These are phyloP conservation scores for Dioscorea alata DNA, from an alignment of 106 monocot genomes.

Conservation along the genomic window DNA sequence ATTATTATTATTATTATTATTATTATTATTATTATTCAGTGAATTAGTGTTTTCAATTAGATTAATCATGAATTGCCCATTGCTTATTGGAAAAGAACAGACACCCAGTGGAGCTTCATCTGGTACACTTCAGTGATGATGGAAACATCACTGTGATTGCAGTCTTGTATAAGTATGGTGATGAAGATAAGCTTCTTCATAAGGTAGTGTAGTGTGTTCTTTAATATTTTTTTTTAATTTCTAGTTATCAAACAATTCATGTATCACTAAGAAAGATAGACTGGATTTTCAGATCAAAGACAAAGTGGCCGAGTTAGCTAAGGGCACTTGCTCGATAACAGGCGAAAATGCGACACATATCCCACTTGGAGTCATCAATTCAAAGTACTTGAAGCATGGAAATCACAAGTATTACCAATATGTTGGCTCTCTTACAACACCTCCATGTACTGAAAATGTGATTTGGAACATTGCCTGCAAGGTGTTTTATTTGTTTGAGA, in stretches of 20 bases:
- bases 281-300: constrained; percentile 30
- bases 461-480: constrained; percentile 66
- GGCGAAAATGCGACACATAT: constrained; percentile 24
- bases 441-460: constrained; percentile 79
- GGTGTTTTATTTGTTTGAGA: constrained; percentile 25
- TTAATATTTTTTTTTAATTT: too few species aligned
- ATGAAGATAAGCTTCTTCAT: constrained; percentile 44
- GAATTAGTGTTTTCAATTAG: neutral
- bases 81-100: constrained; percentile 13
- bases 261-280: too few species aligned
- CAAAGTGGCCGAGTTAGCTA: constrained; percentile 19
- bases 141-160: constrained; percentile 34
- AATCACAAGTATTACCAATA: constrained; percentile 59
- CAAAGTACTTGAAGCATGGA: constrained; percentile 31
- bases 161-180: constrained; percentile 49
- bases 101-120: constrained; percentile 57
- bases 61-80: neutral
- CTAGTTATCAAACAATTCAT: too few species aligned
- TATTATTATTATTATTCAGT: neutral
- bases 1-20: too few species aligned
- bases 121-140: constrained; percentile 48
- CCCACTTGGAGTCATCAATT: constrained; percentile 23
- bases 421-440: constrained; percentile 61
- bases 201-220: constrained; percentile 21
- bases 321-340: constrained; percentile 1